Conservation (phyloP, 306 rosid species). For the Casuarina equisetifolia region DNA sequence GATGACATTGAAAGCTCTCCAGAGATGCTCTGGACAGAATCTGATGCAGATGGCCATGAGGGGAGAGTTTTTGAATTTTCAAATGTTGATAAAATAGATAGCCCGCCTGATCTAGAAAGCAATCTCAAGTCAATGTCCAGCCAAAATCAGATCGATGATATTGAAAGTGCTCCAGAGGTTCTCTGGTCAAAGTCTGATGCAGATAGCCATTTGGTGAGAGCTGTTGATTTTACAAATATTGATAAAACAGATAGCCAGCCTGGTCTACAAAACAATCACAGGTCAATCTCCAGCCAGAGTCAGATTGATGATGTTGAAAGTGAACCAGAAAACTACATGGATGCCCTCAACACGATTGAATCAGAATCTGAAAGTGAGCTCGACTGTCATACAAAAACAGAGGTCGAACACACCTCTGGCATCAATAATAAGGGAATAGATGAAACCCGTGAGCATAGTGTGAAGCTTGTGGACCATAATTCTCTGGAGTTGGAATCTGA, state of each 20-base stretch:
- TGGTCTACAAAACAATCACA: conserved; percentile 21
- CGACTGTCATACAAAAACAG: conserved; percentile 73
- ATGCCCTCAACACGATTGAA: conserved; percentile 90
- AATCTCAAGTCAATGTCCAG: conserved; percentile 36
- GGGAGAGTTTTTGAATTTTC: neutral
- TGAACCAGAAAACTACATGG: conserved; percentile 78
- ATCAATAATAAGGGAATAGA: conserved; percentile 36
- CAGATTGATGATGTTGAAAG: conserved; percentile 69
- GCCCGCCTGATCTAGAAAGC: conserved; percentile 11
- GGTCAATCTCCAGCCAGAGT: conserved; percentile 35
- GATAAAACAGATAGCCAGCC: conserved; percentile 32
- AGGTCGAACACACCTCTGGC: conserved; percentile 40
- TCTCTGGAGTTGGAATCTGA: conserved; percentile 42
- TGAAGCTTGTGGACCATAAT: conserved; percentile 37
- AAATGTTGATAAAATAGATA: conserved; percentile 19
- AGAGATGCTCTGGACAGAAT: conserved; percentile 35
- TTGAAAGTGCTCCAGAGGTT: conserved; percentile 58
- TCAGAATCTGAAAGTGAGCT: conserved; percentile 81
- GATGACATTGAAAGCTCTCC: conserved; percentile 78
- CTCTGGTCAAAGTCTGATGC: no score
- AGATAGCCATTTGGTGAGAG: no score
- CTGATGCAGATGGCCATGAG: conserved; percentile 27
- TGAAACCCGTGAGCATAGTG: conserved; percentile 36
- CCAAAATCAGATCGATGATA: conserved; percentile 51
- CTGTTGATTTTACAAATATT: conserved; percentile 35